Base-by-base conservation (phyloP, 192 early-diverging fungal genomes). In the Backusella luteola region DNA sequence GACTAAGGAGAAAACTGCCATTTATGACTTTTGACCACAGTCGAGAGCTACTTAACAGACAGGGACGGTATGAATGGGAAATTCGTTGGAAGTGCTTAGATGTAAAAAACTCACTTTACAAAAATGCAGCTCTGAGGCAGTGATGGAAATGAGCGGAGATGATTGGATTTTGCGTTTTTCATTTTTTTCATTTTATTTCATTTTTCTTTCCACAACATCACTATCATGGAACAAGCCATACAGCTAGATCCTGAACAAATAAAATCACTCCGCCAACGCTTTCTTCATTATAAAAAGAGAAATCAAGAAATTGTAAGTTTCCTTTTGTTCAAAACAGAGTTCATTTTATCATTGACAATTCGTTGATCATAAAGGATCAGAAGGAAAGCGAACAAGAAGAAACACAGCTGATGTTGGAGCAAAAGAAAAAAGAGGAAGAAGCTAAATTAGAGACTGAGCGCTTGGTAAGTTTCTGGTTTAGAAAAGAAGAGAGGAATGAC, bases 341-440 rank as follows among this genome's bases (percentile, higher is more conserved):
- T 49, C 1, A 49, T n/a, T n/a, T 19, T 49, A 49, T 63, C 11
- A 63, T 29, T 63, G 23, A 23, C 56, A 4, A 63, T 63, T 0
- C 1, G 21, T 63, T 14, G 26, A 29, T 63, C 26, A 63, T 14
- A 15, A 63, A 63, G 56, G 56, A 63, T 11, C 56, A 63, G 14
- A 26, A 63, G 4, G 56, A 63, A 29, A 26, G 11, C 23, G 56
- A 63, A 63, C 56, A 63, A 26, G 56, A 63, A 29, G 23, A 63
- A 63, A 29, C 56, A 29, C 56, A 26, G 1, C 4, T 63, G 4
- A 63, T 63, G 56, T 3, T 63, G 12, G 56, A 63, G 29, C 56
- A 63, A 63, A 26, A 63, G 56, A 63, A 63, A 63, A 63, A 63
- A 63, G 56, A 63, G n/a, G 56, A 63, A 29, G 56, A 63, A 14